These are phyloP conservation scores for Umbelopsis sp. DNA, from an alignment of 371 early-diverging fungal genomes.

Conservation along the genomic window DNA sequence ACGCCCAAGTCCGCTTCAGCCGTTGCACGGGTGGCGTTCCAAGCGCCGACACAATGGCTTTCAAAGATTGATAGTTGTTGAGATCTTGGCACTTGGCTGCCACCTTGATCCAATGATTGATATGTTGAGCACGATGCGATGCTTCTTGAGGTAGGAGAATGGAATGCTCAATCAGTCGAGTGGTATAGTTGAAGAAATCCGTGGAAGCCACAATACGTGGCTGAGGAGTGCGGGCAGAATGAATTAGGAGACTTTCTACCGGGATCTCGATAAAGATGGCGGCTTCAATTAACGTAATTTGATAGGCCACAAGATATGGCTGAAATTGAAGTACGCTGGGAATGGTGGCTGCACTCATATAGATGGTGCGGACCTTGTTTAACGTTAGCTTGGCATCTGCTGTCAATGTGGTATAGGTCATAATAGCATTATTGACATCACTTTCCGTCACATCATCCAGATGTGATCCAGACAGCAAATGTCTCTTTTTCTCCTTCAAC, in stretches of 20 bases:
- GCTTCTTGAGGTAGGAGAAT: constrained; percentile 67
- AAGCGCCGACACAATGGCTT: constrained; percentile 74
- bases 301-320: constrained; percentile 72
- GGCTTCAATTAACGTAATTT: constrained; percentile 75
- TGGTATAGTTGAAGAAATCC: constrained; percentile 84
- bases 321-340: constrained; percentile 69
- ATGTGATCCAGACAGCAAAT: constrained; percentile 18
- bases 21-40: constrained; percentile 79
- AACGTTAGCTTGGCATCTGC: constrained; percentile 55
- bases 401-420: constrained; percentile 45
- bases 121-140: constrained; percentile 64
- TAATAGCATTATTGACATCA: constrained; percentile 46
- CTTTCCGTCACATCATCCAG: constrained; percentile 33
- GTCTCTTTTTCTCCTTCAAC: constrained; percentile 33
- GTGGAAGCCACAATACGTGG: constrained; percentile 74
- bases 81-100: constrained; percentile 66
- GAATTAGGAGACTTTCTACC: constrained; percentile 62
- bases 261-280: constrained; percentile 72
- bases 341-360: constrained; percentile 62
- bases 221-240: constrained; percentile 71
- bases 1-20: constrained; percentile 76
- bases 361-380: constrained; percentile 57
- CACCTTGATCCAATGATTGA: constrained; percentile 79
- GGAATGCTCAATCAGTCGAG: constrained; percentile 75
- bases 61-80: constrained; percentile 76